Percentiles rank a stretch among this genome's conserved stretches.
phyloP scores from a whole-genome alignment of 1,284 basidiomycete genomes.

The Xerocomus amazonicus region DNA sequence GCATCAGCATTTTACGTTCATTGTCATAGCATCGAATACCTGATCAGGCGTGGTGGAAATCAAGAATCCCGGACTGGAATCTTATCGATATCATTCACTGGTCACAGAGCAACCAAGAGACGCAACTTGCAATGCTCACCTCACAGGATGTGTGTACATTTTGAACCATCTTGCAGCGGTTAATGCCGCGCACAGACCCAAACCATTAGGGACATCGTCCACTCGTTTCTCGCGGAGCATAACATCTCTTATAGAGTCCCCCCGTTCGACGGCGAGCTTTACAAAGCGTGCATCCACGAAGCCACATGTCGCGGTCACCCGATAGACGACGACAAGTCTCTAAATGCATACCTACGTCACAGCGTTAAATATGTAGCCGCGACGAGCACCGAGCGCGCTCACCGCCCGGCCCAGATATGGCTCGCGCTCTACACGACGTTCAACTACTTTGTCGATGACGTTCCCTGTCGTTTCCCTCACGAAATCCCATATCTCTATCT shows the following conservation, averaged over 20 bases:
- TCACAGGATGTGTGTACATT: not conserved
- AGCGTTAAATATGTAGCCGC: not conserved
- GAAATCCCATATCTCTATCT: constrained; percentile 18
- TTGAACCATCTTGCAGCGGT: not conserved
- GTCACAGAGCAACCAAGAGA: too few relatives aligned
- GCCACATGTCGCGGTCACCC: not conserved
- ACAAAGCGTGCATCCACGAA: not conserved
- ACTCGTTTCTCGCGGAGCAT: not conserved
- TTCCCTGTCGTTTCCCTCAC: not conserved
- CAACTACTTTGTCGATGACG: not conserved
- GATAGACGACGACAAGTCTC: not conserved
- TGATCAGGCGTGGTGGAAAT: too few relatives aligned
- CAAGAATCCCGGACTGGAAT: too few relatives aligned
- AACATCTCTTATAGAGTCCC: not conserved
- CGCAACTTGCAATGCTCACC: not conserved
- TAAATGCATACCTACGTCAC: not conserved
- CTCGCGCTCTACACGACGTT: not conserved
- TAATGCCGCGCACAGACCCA: not conserved
- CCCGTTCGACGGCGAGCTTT: not conserved
- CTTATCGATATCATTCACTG: too few relatives aligned
- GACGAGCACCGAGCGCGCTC: not conserved
- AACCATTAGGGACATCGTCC: not conserved
- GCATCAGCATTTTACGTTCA: too few relatives aligned
- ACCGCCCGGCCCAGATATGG: not conserved
- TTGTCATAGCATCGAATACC: too few relatives aligned